phyloP scores from a whole-genome alignment of 2,329 filamentous ascomycete genomes.

The Reticulascus tulasneorum region DNA sequence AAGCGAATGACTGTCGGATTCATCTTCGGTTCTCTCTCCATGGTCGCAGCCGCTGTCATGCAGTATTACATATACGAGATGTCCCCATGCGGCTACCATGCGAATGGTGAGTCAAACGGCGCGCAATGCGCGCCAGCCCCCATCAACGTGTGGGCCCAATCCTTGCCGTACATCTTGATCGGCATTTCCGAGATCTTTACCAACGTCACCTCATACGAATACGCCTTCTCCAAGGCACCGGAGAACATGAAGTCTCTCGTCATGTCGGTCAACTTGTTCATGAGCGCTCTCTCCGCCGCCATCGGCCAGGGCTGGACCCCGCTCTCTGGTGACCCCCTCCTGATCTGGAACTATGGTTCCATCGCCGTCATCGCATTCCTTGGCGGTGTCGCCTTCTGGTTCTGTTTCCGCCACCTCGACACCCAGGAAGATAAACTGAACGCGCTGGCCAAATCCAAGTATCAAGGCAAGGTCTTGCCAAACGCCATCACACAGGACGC shows the following conservation, averaged over 20 bases:
- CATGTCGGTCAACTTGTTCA: constrained; percentile 65
- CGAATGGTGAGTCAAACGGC: constrained; percentile 44
- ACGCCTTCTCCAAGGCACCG: constrained; percentile 74
- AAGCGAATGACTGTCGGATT: constrained; percentile 73
- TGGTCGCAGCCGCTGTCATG: constrained; percentile 54
- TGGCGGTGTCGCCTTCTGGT: constrained; percentile 64
- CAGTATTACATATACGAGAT: constrained; percentile 61
- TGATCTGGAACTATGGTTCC: constrained; percentile 68
- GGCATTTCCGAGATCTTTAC: constrained; percentile 51
- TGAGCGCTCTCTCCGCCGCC: constrained; percentile 64
- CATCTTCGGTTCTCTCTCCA: constrained; percentile 58
- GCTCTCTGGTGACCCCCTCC: constrained; percentile 58
- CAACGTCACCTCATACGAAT: constrained; percentile 63
- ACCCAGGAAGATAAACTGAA: constrained; percentile 66
- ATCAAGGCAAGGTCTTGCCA: constrained; percentile 34
- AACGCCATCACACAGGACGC: constrained; percentile 16
- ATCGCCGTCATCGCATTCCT: constrained; percentile 60
- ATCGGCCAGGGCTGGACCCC: constrained; percentile 65
- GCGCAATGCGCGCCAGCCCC: constrained; percentile 37
- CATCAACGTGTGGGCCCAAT: constrained; percentile 63
- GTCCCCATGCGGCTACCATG: constrained; percentile 55
- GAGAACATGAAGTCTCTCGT: constrained; percentile 80
- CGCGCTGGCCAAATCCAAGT: constrained; percentile 47
- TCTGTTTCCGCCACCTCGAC: constrained; percentile 63
- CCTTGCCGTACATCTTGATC: constrained; percentile 46